Evolutionary conservation across 371 early-diverging fungal genomes (phyloP), one percentile per base, ranked within the genome.

Genomic region (Zychaea mexicana): DNA sequence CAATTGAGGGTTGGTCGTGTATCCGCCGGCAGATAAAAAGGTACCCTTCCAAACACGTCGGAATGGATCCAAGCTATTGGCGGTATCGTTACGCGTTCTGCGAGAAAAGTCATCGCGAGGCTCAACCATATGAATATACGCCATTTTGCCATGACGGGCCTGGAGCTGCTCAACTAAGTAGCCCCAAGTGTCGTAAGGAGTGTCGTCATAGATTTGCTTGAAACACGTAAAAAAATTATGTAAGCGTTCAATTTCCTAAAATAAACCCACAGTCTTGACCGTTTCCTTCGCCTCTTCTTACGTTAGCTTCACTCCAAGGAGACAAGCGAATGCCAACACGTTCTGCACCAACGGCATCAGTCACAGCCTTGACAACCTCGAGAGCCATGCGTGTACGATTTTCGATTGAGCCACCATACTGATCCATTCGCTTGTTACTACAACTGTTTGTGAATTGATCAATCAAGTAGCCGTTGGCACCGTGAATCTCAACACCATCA

Each of bases 401-500:
- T 60, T 86, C 81, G 33, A 76, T 61, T 10, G 73, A 67, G 9
- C 85, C 85, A 30, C 85, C 83, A 64, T 87, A 90, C 15, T 74
- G 64, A 69, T 90, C 90, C 0, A 83, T 84, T 33, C 92, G 82
- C 19, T 69, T 42, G 66, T 90, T 92, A 26, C 22, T 45, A 13
- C 38, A 32, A 2, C 32, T 42, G 13, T 70, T 61, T 12, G 58
- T 21, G 55, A 90, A 68, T 54, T 86, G 83, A 49, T 83, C 75
- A 47, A 87, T 49, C 59, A 90, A 73, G 71, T 87, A 88, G 0
- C 88, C 88, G 49, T 88, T 83, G 2, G 87, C 89, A 58, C 71
- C 80, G 70, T 92, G 92, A 28, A 92, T 74, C 60, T 90, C 88
- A 7, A 91, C 71, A 28, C 82, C 87, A 60, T 91, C 88, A 64